These are phyloP conservation scores for Stropharia rugosoannulata DNA, from an alignment of 768 basidiomycete species.

Conservation along the genomic window DNA sequence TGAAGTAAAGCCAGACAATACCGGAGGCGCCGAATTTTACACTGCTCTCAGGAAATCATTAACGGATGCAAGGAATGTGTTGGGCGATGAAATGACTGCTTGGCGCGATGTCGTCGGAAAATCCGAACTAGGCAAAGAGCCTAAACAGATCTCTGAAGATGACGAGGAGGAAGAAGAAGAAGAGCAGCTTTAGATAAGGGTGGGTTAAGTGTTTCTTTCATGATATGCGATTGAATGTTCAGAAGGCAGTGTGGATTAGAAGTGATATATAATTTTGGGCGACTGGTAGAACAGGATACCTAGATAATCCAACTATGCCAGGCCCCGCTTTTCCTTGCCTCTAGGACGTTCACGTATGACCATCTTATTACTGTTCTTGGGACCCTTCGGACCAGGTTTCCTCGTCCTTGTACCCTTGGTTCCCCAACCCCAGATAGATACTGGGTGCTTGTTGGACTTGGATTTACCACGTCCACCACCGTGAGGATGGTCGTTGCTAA, in stretches of 20 bases:
- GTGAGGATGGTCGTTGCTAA: slow-evolving; percentile 87
- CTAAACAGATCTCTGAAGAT: slow-evolving; percentile 39
- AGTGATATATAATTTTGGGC: slow-evolving; percentile 9
- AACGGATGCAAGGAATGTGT: slow-evolving; percentile 45
- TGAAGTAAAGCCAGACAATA: slow-evolving; percentile 9
- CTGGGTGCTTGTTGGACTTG: slow-evolving; percentile 93
- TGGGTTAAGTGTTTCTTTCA: not conserved
- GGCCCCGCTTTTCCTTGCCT: slow-evolving; percentile 54
- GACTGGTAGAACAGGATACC: slow-evolving; percentile 5
- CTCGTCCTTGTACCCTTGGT: slow-evolving; percentile 93
- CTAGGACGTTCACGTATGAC: slow-evolving; percentile 84
- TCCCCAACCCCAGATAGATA: slow-evolving; percentile 90
- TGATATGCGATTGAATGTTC: slow-evolving; percentile 1
- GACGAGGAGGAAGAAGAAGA: slow-evolving; percentile 27
- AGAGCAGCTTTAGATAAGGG: slow-evolving; percentile 8
- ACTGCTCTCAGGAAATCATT: slow-evolving; percentile 46
- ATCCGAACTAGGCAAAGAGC: slow-evolving; percentile 60
- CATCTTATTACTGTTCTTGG: slow-evolving; percentile 88
- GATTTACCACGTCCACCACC: slow-evolving; percentile 98
- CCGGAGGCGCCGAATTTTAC: slow-evolving; percentile 45
- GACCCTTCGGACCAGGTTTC: slow-evolving; percentile 88
- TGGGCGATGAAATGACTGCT: slow-evolving; percentile 68
- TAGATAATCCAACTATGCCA: slow-evolving; percentile 26
- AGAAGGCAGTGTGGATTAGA: slow-evolving; percentile 7
- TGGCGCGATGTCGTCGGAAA: slow-evolving; percentile 78